Base-by-base conservation (phyloP, 2,329 filamentous ascomycete species). In the Pseudogymnoascus sp. region DNA sequence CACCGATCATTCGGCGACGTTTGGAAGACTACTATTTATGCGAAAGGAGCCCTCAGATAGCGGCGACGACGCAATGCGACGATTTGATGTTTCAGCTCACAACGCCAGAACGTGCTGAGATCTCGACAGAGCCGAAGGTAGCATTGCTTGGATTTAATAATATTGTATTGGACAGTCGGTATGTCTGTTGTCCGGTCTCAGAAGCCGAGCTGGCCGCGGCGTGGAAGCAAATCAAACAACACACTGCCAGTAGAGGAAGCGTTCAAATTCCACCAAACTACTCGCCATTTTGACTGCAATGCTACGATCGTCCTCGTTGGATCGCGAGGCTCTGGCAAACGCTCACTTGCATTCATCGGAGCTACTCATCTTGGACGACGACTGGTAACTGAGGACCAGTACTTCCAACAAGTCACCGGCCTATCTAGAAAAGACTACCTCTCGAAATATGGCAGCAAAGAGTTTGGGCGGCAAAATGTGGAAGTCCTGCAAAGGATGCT, bases 221-320 rank as follows among this genome's bases (percentile, higher is more conserved):
- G 3, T 33, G 25, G 9, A 55, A 19, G 49, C 49, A 55, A 55
- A 33, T 33, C 49, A 55, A 55, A 25, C 28, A 55, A 55, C 28
- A 12, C 49, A 19, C n/a, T 33, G 2, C 9, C 49, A 19, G n/a
- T 22, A 22, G 28, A 55, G 49, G 49, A 55, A 55, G 49, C 49
- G 49, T 16, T 12, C 12, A 55, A 55, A 19, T 55, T 55, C 49
- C 49, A 55, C 49, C 49, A 55, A 55, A 55, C 49, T 55, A 55
- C 49, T 22, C 63, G 70, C 63, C 61, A 68, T 23, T 73, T 73
- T 60, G 62, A 63, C 30, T 62, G 63, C 8, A 81, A 89, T 76
- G 85, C 87, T 1, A 91, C 89, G 1, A 84, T 92, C 62, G 82
- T 92, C 5, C 78, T 92, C 16, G 82, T 89, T 22, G 89, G 89